These are phyloP conservation scores for Rhododendron mucronatum DNA, from an alignment of 148 eudicot genomes.

Conservation along the genomic window DNA sequence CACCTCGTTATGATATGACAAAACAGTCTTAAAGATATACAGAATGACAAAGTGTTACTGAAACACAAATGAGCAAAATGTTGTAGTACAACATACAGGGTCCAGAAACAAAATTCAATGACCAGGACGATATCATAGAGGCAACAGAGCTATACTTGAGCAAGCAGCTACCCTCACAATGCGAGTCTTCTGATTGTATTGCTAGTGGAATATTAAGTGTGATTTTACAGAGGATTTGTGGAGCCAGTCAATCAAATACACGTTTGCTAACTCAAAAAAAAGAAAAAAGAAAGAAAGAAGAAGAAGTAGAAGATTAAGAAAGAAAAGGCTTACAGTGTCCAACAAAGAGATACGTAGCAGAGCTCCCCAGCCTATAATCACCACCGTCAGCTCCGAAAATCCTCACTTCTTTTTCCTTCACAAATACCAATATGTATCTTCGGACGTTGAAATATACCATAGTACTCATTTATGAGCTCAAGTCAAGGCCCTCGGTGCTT, in stretches of 20 bases:
- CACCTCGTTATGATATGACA: neutral
- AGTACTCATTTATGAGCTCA: neutral
- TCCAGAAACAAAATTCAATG: neutral
- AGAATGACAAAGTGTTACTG: neutral
- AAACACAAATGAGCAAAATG: neutral
- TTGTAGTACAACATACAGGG: too few relatives aligned
- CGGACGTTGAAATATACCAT: neutral
- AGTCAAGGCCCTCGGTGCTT: conserved; percentile 73
- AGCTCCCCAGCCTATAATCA: conserved; percentile 16
- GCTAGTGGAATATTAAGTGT: neutral
- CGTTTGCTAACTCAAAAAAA: neutral
- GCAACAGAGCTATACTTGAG: neutral
- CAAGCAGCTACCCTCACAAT: neutral
- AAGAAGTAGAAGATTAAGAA: neutral
- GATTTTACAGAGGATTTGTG: neutral
- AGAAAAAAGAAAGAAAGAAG: neutral
- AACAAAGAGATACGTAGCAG: conserved; percentile 6
- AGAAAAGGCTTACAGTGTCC: conserved; percentile 19
- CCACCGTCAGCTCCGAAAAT: conserved; percentile 9
- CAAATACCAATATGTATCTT: conserved; percentile 6
- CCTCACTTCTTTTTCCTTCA: neutral
- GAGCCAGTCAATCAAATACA: conserved; percentile 17
- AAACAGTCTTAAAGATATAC: neutral
- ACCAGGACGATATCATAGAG: neutral
- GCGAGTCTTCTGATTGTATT: neutral